A percentile compares a stretch with the other conserved stretches of the same genome.
These are phyloP conservation scores for Camellia oleifera DNA, from an alignment of 179 eudicot genomes.

Conservation along the genomic window DNA sequence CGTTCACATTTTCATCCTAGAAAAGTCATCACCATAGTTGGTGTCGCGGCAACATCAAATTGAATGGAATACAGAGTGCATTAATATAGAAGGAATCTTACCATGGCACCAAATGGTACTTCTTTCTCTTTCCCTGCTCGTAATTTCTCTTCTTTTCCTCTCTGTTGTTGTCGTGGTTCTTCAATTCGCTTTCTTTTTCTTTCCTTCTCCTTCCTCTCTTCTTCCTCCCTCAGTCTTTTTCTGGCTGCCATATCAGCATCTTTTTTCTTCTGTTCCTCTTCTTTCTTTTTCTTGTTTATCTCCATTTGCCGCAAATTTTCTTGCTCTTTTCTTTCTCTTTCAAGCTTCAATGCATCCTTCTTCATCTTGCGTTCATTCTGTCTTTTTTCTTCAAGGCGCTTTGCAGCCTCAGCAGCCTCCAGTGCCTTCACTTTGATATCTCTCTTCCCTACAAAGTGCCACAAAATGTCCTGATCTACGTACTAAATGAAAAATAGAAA, in stretches of 20 bases:
- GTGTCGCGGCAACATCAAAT: conserved; percentile 15
- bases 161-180: conserved; percentile 57
- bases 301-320: conserved; percentile 68
- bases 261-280: conserved; percentile 70
- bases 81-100: conserved; percentile 14
- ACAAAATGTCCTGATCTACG: neutral
- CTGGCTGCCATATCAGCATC: conserved; percentile 69
- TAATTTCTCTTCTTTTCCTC: conserved; percentile 55
- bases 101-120: conserved; percentile 20
- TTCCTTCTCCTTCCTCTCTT: conserved; percentile 71
- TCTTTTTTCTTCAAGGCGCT: conserved; percentile 67
- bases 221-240: conserved; percentile 90
- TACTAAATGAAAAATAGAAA: neutral
- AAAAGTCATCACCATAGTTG: conserved; percentile 19
- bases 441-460: conserved; percentile 58
- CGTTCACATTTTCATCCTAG: conserved; percentile 41
- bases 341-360: conserved; percentile 80
- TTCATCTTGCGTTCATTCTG: conserved; percentile 77
- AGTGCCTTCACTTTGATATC: conserved; percentile 89
- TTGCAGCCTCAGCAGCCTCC: conserved; percentile 88
- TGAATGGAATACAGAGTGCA: neutral
- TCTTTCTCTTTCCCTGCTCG: conserved; percentile 45
- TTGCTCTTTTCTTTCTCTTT: conserved; percentile 65
- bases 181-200: conserved; percentile 70
- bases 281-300: conserved; percentile 60